Evolutionary conservation across 495 filamentous ascomycete genomes (phyloP).

Genomic region (Aspergillus sparsus): DNA sequence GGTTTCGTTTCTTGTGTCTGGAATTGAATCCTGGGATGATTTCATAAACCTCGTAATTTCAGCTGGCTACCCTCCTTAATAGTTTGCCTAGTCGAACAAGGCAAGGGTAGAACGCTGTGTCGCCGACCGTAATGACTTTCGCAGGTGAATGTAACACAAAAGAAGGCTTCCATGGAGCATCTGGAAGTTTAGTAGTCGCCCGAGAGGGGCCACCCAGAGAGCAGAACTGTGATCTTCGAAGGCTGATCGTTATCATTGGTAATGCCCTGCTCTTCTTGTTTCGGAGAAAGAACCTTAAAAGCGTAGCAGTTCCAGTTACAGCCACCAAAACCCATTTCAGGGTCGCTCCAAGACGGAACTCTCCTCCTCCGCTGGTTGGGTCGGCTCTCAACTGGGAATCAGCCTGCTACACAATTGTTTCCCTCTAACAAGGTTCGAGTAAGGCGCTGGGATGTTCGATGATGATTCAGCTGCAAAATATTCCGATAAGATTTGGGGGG

Average conservation of each 20-base stretch:
- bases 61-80: background rate
- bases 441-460: background rate
- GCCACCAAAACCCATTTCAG: background rate
- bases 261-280: background rate
- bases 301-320: background rate
- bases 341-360: background rate
- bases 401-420: no score
- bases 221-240: background rate
- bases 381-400: no score
- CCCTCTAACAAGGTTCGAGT: no score
- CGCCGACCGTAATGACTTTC: background rate
- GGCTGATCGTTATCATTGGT: background rate
- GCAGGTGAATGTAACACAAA: background rate
- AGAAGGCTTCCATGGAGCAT: slow-evolving; percentile 16
- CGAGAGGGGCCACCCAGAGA: slow-evolving; percentile 1
- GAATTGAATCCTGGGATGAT: background rate
- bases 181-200: slow-evolving; percentile 17
- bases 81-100: background rate
- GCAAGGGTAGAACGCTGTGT: slow-evolving; percentile 5
- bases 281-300: slow-evolving; percentile 3
- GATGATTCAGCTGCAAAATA: slow-evolving; percentile 2
- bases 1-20: background rate
- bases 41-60: background rate
- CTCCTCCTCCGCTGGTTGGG: background rate
- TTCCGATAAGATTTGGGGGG: background rate